Evolutionary conservation across 2,329 filamentous ascomycete genomes (phyloP), one percentile per base, ranked within the genome.

Genomic region (Penicillium sp.): DNA sequence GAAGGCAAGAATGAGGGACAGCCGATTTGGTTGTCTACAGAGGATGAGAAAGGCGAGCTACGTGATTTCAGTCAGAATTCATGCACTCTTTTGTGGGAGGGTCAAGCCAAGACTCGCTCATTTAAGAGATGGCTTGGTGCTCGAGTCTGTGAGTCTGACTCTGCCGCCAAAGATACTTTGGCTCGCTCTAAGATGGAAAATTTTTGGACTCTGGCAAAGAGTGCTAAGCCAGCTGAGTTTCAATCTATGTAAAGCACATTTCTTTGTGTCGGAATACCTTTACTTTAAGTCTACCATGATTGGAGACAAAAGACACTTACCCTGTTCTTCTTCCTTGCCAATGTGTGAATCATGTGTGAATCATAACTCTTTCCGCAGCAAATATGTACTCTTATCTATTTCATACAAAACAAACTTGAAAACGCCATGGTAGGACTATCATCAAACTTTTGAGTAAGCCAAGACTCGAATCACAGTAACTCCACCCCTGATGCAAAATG

Each of bases 201-300:
- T 57, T 91, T 98, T 59, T 98, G 93, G 93, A 84, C 84, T 7
- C 69, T 93, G 54, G 91, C 90, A 0, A 94, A 94, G 74, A 87
- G 70, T 45, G 65, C 69, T 41, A 73, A 72, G 60, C 58, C 58
- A 36, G 54, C 41, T 42, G 59, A 63, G 27, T 53, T 53, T 16
- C 63, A 42, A 52, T 19, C 11, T 27, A 21, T 18, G 15, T 25
- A 17, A 13, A 14, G 16, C 17, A n/a, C n/a, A n/a, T n/a, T n/a
- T n/a, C n/a, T n/a, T n/a, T n/a, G n/a, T n/a, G n/a, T n/a, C n/a
- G n/a, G n/a, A n/a, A n/a, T n/a, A n/a, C n/a, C n/a, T n/a, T n/a
- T n/a, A n/a, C n/a, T n/a, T n/a, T n/a, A n/a, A n/a, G n/a, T n/a
- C n/a, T n/a, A n/a, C n/a, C n/a, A n/a, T n/a, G n/a, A n/a, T n/a